phyloP scores from a whole-genome alignment of 73 alveolate species.

The Paramecium sexaurelia region DNA sequence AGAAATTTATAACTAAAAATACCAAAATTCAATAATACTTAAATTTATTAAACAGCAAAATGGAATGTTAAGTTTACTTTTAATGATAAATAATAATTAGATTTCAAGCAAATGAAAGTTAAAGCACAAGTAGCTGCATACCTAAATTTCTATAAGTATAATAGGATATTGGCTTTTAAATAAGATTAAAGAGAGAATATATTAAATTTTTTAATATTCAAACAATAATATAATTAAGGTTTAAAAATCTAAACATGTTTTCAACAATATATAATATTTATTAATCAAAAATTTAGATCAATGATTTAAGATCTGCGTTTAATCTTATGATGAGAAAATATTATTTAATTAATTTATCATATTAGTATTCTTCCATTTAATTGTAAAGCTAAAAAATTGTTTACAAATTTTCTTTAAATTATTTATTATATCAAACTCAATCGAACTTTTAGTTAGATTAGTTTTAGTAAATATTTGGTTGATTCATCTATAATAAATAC shows the following conservation, averaged over 20 bases:
- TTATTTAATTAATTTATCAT: background rate
- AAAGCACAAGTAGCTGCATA: no score
- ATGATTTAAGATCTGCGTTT: background rate
- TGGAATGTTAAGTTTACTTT: background rate
- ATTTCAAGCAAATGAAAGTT: background rate
- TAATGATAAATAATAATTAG: background rate
- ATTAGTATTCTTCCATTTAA: background rate
- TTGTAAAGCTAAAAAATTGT: background rate
- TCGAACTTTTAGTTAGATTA: background rate
- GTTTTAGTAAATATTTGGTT: background rate
- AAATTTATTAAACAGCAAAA: background rate
- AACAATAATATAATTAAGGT: background rate
- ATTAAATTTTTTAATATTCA: background rate
- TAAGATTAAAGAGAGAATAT: background rate
- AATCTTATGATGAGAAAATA: slow-evolving; percentile 1
- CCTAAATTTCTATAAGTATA: no score
- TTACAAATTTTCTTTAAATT: background rate
- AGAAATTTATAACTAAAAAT: slow-evolving; percentile 1
- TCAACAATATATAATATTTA: no score
- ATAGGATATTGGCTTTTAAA: no score
- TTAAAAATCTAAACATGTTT: background rate
- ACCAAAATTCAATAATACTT: no score
- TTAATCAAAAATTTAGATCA: background rate
- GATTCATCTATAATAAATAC: background rate
- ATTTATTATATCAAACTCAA: background rate